Conservation (phyloP, 192 early-diverging fungal species). For the Coemansia sp. region DNA sequence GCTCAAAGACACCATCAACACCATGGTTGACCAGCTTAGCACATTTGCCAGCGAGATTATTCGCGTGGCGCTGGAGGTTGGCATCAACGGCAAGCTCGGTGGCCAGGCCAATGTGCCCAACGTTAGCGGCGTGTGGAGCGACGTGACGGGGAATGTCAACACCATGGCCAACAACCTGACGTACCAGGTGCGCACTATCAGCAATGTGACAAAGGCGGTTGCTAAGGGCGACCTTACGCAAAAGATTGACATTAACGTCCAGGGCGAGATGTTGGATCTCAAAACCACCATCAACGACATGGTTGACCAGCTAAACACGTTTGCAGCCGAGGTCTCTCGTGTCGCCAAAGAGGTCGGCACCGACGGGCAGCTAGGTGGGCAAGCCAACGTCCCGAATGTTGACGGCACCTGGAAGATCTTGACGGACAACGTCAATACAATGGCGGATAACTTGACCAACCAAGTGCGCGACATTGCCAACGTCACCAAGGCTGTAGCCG, state of each 20-base stretch:
- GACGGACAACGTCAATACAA: slow-evolving; percentile 56
- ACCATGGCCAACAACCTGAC: slow-evolving; percentile 56
- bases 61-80: slow-evolving; percentile 52
- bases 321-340: too few species aligned
- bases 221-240: slow-evolving; percentile 47
- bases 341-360: too few species aligned
- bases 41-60: slow-evolving; percentile 47
- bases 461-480: slow-evolving; percentile 57
- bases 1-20: slow-evolving; percentile 44
- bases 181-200: slow-evolving; percentile 53
- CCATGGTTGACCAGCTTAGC: slow-evolving; percentile 47
- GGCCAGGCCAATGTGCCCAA: slow-evolving; percentile 49
- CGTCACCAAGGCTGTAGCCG: slow-evolving; percentile 53
- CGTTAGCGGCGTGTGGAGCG: slow-evolving; percentile 49
- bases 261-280: slow-evolving; percentile 56
- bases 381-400: too few species aligned
- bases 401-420: too few species aligned
- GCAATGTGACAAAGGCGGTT: slow-evolving; percentile 53
- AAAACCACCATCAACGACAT: slow-evolving; percentile 57
- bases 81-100: slow-evolving; percentile 52
- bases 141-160: slow-evolving; percentile 54
- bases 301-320: slow-evolving; percentile 58
- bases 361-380: slow-evolving; percentile 66
- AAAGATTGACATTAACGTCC: slow-evolving; percentile 33
- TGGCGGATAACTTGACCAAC: slow-evolving; percentile 55